phyloP scores from a whole-genome alignment of 2,329 filamentous ascomycete species.

The Myriosclerotinia duriaeana region DNA sequence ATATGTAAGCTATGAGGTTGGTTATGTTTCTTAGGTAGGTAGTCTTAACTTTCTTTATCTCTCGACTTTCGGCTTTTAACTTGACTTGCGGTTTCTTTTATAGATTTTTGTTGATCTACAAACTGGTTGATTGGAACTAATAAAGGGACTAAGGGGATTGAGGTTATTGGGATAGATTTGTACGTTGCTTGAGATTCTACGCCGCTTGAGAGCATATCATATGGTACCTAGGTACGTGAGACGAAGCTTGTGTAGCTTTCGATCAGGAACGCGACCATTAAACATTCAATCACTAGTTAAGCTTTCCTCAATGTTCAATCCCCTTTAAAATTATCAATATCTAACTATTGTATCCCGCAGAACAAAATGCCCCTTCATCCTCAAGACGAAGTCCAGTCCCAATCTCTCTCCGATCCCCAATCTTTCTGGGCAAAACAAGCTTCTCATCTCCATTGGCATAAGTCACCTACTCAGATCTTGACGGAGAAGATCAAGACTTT shows the following conservation, averaged over 20 bases:
- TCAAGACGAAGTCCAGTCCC: conserved; percentile 40
- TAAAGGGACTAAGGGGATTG: background rate
- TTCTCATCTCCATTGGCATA: conserved; percentile 76
- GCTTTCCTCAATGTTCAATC: background rate
- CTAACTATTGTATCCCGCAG: conserved; percentile 2
- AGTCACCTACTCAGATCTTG: conserved; percentile 64
- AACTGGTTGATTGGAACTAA: background rate
- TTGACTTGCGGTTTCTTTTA: background rate
- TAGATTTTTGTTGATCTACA: background rate
- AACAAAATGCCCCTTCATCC: conserved; percentile 36
- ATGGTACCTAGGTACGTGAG: background rate
- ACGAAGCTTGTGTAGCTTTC: background rate
- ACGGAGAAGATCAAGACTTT: conserved; percentile 62
- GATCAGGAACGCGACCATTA: background rate
- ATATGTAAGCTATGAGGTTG: background rate
- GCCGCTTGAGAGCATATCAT: background rate
- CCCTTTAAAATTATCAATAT: background rate
- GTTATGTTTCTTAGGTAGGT: background rate
- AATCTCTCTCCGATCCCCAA: conserved; percentile 67
- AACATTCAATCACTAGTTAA: background rate
- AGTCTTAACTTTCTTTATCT: background rate
- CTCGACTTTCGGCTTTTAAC: background rate
- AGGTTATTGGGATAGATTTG: background rate
- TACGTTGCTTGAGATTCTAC: background rate
- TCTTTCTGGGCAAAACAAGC: conserved; percentile 76